Conservation (phyloP, 2,329 filamentous ascomycete genomes). For the Acrocalymma vagum region DNA sequence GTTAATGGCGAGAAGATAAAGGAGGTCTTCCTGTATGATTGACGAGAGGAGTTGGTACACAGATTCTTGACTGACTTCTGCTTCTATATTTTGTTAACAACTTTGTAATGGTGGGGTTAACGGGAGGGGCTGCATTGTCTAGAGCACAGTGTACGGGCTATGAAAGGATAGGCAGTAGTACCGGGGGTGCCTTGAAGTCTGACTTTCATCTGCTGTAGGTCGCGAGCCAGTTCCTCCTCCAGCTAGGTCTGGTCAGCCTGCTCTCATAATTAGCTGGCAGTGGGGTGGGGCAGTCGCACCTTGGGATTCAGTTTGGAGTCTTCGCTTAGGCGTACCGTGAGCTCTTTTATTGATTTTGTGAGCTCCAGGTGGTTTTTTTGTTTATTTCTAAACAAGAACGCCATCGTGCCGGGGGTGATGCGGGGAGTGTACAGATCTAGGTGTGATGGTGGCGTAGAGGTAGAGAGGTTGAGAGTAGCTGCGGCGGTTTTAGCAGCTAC, state of each 20-base stretch:
- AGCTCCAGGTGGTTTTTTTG: constrained; percentile 70
- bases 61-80: constrained; percentile 85
- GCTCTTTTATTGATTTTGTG: constrained; percentile 69
- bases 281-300: constrained; percentile 50
- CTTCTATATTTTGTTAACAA: too few species aligned
- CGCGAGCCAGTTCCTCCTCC: constrained; percentile 84
- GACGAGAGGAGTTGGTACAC: constrained; percentile 85
- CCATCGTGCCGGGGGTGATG: constrained; percentile 60
- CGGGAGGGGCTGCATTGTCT: too few species aligned
- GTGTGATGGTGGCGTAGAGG: constrained; percentile 23
- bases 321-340: constrained; percentile 63
- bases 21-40: constrained; percentile 87
- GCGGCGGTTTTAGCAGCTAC: constrained; percentile 42
- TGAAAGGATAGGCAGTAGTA: constrained; percentile 49
- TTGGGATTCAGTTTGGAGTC: constrained; percentile 67
- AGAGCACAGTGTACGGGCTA: too few species aligned
- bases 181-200: constrained; percentile 93
- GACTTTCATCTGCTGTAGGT: constrained; percentile 89
- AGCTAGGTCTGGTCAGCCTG: constrained; percentile 61
- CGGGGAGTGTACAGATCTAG: constrained; percentile 23
- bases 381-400: constrained; percentile 73
- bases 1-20: constrained; percentile 82
- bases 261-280: constrained; percentile 5
- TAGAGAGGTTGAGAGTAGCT: constrained; percentile 34
- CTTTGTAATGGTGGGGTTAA: too few species aligned